phyloP scores from a whole-genome alignment of 768 basidiomycete genomes.

The Boletus vermiculosoides region DNA sequence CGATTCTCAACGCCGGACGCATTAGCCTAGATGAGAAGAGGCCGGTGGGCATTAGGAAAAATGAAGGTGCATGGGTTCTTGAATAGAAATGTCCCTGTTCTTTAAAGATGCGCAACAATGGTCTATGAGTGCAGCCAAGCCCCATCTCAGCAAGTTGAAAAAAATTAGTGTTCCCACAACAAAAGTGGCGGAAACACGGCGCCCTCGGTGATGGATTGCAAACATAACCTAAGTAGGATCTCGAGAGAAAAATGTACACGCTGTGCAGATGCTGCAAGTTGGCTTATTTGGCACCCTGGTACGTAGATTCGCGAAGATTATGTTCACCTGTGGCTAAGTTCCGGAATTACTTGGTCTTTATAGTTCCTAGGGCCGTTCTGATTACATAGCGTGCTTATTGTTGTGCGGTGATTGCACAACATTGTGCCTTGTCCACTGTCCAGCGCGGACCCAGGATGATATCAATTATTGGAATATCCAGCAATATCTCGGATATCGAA shows the following conservation, averaged over 20 bases:
- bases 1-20: slow-evolving; percentile 87
- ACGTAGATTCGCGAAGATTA: not conserved
- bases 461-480: not conserved
- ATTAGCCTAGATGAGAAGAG: slow-evolving; percentile 89
- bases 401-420: not conserved
- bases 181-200: not conserved
- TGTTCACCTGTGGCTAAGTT: not conserved
- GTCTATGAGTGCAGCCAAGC: slow-evolving; percentile 5
- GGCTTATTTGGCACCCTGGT: not conserved
- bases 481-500: not conserved
- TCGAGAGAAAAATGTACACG: not conserved
- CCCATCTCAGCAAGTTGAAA: not conserved
- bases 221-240: too few relatives aligned
- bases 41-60: slow-evolving; percentile 73
- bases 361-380: not conserved
- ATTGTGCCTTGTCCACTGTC: not conserved
- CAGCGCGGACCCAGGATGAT: not conserved
- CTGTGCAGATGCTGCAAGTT: not conserved
- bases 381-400: not conserved
- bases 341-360: not conserved
- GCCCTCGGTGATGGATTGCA: not conserved
- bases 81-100: slow-evolving; percentile 42
- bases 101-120: slow-evolving; percentile 12
- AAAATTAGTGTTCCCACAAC: not conserved
- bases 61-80: slow-evolving; percentile 62